phyloP scores from a whole-genome alignment of 192 early-diverging fungal species.

The Phycomyces blakesleeanus region DNA sequence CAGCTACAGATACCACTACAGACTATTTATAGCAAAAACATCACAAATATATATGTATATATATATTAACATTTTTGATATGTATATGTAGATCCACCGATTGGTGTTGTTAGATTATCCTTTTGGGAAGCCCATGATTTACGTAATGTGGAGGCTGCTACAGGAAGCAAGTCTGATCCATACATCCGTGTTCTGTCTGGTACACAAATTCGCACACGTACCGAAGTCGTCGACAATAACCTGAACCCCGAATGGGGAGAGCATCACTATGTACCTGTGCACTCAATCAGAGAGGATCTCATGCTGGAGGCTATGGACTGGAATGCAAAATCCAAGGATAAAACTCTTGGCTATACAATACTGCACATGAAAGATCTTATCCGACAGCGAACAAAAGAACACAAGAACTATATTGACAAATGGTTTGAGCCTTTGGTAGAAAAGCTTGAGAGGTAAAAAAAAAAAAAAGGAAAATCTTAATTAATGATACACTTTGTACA shows the following conservation, averaged over 20 bases:
- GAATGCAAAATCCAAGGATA: conserved; percentile 71
- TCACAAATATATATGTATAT: too few relatives aligned
- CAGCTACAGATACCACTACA: too few relatives aligned
- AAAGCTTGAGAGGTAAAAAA: conserved; percentile 6
- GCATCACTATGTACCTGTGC: conserved; percentile 71
- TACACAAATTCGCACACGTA: conserved; percentile 55
- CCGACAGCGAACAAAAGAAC: conserved; percentile 3
- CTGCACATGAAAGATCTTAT: conserved; percentile 43
- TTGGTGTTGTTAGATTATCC: conserved; percentile 70
- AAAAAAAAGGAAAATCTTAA: conserved; percentile 1
- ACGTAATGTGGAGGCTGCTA: conserved; percentile 24
- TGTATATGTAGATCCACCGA: conserved; percentile 48
- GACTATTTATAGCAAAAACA: too few relatives aligned
- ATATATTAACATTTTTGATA: too few relatives aligned
- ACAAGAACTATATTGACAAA: conserved; percentile 12
- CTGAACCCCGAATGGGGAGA: conserved; percentile 86
- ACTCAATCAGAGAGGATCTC: conserved; percentile 60
- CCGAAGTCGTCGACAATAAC: conserved; percentile 65
- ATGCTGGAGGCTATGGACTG: conserved; percentile 70
- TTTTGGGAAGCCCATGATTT: conserved; percentile 67
- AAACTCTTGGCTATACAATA: conserved; percentile 58
- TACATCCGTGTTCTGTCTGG: conserved; percentile 66
- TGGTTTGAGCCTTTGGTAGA: conserved; percentile 15
- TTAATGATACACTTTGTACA: too few relatives aligned
- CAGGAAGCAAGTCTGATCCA: conserved; percentile 65